Percentiles rank a stretch among this genome's conserved stretches.
Evolutionary conservation across 495 filamentous ascomycete species (phyloP).

Genomic region (Tetracladium setigerum): DNA sequence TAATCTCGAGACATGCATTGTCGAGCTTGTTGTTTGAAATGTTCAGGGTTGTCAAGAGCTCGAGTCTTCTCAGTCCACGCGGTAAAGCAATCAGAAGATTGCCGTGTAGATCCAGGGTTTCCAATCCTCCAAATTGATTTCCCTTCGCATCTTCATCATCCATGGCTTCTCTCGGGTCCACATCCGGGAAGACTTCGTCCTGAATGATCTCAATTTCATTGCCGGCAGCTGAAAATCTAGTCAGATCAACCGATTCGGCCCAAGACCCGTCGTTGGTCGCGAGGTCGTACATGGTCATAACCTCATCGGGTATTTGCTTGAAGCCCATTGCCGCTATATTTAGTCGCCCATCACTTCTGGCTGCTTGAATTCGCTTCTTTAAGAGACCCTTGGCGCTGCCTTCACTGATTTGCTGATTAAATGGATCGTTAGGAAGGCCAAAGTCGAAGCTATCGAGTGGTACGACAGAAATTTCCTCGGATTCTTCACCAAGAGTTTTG

Average conservation of each 20-base stretch:
- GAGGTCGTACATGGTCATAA: constrained; percentile 85
- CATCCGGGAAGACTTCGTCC: constrained; percentile 71
- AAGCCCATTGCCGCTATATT: constrained; percentile 86
- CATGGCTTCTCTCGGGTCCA: constrained; percentile 44
- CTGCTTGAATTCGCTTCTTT: constrained; percentile 65
- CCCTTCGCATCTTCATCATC: constrained; percentile 57
- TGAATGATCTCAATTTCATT: constrained; percentile 75
- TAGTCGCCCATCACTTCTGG: constrained; percentile 71
- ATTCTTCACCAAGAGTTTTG: constrained; percentile 22
- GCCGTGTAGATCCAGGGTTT: constrained; percentile 77
- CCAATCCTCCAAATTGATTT: constrained; percentile 69
- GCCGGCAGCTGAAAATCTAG: constrained; percentile 80
- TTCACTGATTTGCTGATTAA: constrained; percentile 55
- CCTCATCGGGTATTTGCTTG: constrained; percentile 70
- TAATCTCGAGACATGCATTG: constrained; percentile 60
- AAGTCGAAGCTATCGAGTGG: constrained; percentile 47
- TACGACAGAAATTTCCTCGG: constrained; percentile 36
- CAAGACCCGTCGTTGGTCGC: constrained; percentile 57
- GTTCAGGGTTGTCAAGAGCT: constrained; percentile 70
- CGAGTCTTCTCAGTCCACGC: constrained; percentile 63
- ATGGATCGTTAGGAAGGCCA: constrained; percentile 51
- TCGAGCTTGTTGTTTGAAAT: constrained; percentile 75
- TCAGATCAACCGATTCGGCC: constrained; percentile 93
- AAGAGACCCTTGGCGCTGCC: constrained; percentile 55
- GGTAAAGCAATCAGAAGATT: constrained; percentile 70